Percentiles rank a stretch among this genome's conserved stretches.
phyloP scores from a whole-genome alignment of 2,329 filamentous ascomycete species.

The Talaromyces sp. region DNA sequence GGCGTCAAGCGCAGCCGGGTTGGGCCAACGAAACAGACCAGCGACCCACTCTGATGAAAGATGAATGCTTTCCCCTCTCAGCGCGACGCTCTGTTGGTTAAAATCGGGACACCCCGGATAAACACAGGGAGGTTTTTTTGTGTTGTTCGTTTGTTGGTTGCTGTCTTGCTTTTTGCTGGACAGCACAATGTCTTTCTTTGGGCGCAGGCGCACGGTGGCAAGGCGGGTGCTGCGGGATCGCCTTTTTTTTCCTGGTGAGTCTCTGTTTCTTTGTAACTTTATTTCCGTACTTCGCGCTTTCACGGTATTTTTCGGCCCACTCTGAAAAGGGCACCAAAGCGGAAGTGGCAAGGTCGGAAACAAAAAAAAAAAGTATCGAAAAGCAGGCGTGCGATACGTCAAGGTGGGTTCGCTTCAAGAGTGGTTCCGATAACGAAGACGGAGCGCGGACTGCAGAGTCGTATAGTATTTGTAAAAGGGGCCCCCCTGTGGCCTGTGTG shows the following conservation, averaged over 20 bases:
- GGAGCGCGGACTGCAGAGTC: not conserved
- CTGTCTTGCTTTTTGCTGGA: not conserved
- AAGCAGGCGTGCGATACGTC: not conserved
- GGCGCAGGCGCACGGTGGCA: not conserved
- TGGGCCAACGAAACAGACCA: conserved; percentile 5
- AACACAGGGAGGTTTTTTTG: not conserved
- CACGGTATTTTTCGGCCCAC: not conserved
- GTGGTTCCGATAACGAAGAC: not conserved
- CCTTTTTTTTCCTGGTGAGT: not conserved
- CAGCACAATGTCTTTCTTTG: not conserved
- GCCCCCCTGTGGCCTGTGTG: not conserved
- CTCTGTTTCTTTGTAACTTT: not conserved
- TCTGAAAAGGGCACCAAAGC: not conserved
- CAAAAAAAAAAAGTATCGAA: not conserved
- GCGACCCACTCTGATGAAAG: conserved; percentile 13
- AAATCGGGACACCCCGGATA: not conserved
- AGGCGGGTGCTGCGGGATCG: not conserved
- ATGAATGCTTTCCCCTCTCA: conserved; percentile 1
- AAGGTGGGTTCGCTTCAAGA: not conserved
- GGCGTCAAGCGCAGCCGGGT: conserved; percentile 10
- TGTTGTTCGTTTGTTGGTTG: not conserved
- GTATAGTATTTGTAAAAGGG: not conserved
- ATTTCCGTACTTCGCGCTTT: not conserved
- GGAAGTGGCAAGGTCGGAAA: not conserved
- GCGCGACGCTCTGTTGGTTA: not conserved